Evolutionary conservation across 2,329 filamentous ascomycete genomes (phyloP).

Genomic region (Arthrobotrys conoides): DNA sequence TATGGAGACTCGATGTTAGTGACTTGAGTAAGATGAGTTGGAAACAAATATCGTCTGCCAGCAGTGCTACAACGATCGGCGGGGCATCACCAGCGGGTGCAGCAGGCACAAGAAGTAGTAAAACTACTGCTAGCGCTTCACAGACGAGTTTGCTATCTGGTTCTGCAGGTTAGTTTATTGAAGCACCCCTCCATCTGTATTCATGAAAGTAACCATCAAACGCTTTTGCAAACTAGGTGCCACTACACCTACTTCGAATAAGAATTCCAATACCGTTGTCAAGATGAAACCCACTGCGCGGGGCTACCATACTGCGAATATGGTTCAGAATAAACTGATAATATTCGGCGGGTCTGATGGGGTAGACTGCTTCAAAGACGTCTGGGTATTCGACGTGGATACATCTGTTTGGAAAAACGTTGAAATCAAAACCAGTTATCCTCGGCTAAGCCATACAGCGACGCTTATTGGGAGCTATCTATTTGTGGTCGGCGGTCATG

Average conservation of each 20-base stretch:
- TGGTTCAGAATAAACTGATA: slow-evolving; percentile 80
- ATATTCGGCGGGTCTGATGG: slow-evolving; percentile 80
- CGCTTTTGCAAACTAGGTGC: slow-evolving; percentile 8
- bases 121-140: slow-evolving; percentile 39
- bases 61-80: slow-evolving; percentile 56
- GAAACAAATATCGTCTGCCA: slow-evolving; percentile 72
- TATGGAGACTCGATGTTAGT: slow-evolving; percentile 79
- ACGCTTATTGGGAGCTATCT: slow-evolving; percentile 79
- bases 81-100: slow-evolving; percentile 5
- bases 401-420: slow-evolving; percentile 74
- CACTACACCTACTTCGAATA: slow-evolving; percentile 57
- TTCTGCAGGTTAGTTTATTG: slow-evolving; percentile 28
- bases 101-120: slow-evolving; percentile 28
- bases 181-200: background rate
- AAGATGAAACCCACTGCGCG: slow-evolving; percentile 72
- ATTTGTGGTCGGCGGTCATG: slow-evolving; percentile 79
- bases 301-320: slow-evolving; percentile 80
- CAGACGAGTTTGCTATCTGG: slow-evolving; percentile 53
- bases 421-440: slow-evolving; percentile 74
- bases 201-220: background rate
- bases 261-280: slow-evolving; percentile 49
- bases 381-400: slow-evolving; percentile 81
- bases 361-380: slow-evolving; percentile 79
- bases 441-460: slow-evolving; percentile 77
- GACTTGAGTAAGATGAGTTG: slow-evolving; percentile 76